A percentile compares a stretch with the other conserved stretches of the same genome.
Evolutionary conservation across 805 yeast species (phyloP).

Genomic region (Kodamaea jinghongensis): DNA sequence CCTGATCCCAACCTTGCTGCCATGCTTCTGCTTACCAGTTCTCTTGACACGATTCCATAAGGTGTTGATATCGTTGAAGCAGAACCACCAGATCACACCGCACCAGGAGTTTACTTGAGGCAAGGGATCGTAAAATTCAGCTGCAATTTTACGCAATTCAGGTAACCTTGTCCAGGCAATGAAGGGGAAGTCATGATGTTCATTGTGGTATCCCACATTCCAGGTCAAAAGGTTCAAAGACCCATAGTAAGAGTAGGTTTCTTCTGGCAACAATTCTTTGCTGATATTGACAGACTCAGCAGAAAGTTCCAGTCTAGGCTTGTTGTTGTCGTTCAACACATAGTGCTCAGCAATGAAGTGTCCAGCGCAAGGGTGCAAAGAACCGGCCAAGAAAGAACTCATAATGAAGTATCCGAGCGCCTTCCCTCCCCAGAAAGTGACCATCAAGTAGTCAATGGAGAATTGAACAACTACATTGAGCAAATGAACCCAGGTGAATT

Average conservation of each 20-base stretch:
- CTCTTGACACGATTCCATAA: constrained; percentile 84
- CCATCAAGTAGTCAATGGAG: constrained; percentile 54
- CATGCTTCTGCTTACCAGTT: constrained; percentile 36
- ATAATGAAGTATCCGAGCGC: constrained; percentile 64
- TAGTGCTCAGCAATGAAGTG: constrained; percentile 96
- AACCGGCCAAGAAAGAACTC: constrained; percentile 85
- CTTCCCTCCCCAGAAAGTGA: constrained; percentile 60
- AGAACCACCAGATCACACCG: constrained; percentile 69
- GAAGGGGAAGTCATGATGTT: constrained; percentile 94
- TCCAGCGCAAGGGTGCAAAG: constrained; percentile 91
- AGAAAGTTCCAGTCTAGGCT: constrained; percentile 29
- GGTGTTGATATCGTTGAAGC: constrained; percentile 62
- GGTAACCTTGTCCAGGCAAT: constrained; percentile 86
- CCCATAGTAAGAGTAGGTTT: constrained; percentile 89
- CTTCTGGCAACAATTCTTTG: constrained; percentile 50
- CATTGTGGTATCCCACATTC: constrained; percentile 94
- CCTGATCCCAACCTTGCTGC: constrained; percentile 22
- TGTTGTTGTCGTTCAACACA: constrained; percentile 57
- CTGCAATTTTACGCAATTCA: constrained; percentile 59
- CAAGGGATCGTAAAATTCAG: constrained; percentile 77
- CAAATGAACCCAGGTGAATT: constrained; percentile 72
- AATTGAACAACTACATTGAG: constrained; percentile 64
- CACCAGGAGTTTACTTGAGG: constrained; percentile 80
- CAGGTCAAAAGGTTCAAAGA: constrained; percentile 72
- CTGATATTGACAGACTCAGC: constrained; percentile 23